A percentile compares a stretch with the other conserved stretches of the same genome.
Evolutionary conservation across 106 monocot genomes (phyloP).

Genomic region (Dioscorea alata): DNA sequence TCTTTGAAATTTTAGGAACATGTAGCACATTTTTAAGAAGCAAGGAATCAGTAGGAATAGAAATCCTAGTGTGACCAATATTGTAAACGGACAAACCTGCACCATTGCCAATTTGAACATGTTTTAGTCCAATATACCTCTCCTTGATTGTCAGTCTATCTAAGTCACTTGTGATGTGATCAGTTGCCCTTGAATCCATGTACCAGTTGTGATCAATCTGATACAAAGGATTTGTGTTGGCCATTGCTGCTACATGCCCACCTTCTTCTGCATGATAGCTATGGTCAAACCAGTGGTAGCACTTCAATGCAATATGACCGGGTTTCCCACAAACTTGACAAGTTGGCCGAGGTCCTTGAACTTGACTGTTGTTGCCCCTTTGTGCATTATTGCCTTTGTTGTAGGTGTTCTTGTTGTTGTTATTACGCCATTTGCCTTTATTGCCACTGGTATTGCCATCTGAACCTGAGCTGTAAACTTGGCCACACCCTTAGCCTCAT

Average conservation of each 20-base stretch:
- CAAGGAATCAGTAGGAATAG: background rate
- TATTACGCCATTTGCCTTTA: too few relatives aligned
- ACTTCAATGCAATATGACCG: background rate
- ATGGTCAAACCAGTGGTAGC: background rate
- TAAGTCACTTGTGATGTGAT: background rate
- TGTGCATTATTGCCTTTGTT: too few relatives aligned
- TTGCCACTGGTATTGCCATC: too few relatives aligned
- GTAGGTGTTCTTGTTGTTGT: too few relatives aligned
- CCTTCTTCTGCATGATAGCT: background rate
- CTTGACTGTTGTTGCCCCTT: too few relatives aligned
- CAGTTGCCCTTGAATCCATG: background rate
- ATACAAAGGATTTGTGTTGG: background rate
- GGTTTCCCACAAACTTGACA: background rate
- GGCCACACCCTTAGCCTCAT: too few relatives aligned
- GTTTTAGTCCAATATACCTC: background rate
- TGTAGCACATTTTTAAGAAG: constrained; percentile 1
- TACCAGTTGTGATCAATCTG: background rate
- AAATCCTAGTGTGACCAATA: background rate
- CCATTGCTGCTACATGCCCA: background rate
- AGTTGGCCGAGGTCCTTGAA: too few relatives aligned
- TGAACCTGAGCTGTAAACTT: too few relatives aligned
- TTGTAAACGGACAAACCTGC: constrained; percentile 9
- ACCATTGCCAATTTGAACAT: constrained; percentile 5
- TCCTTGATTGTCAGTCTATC: background rate
- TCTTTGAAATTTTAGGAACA: background rate